Conservation (phyloP, 164 flowering plant species). For the Taxillus chinensis region DNA sequence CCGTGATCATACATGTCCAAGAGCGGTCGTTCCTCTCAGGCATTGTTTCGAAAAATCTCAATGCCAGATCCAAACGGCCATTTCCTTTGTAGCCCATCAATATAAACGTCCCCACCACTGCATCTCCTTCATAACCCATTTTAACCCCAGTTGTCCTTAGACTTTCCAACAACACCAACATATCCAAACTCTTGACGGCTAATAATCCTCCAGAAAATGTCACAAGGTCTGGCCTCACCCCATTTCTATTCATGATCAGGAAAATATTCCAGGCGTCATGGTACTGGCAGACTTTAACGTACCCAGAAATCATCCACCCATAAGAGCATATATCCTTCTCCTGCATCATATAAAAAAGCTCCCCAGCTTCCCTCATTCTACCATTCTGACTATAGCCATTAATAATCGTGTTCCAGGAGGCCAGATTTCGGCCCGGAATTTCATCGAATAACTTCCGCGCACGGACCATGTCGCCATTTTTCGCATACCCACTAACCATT, state of each 20-base stretch:
- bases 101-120: conserved; percentile 34
- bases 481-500: conserved; percentile 30
- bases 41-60: conserved; percentile 26
- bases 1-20: conserved; percentile 33
- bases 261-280: conserved; percentile 24
- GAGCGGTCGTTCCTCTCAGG: conserved; percentile 29
- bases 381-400: conserved; percentile 26
- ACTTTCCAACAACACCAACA: conserved; percentile 13
- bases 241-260: conserved; percentile 15
- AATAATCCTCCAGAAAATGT: conserved; percentile 20
- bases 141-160: conserved; percentile 22
- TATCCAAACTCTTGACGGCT: conserved; percentile 19
- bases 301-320: conserved; percentile 33
- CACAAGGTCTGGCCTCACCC: conserved; percentile 22
- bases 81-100: conserved; percentile 30
- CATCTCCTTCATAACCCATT: conserved; percentile 25
- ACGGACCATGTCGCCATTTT: conserved; percentile 23
- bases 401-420: conserved; percentile 32
- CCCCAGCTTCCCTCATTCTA: conserved; percentile 20
- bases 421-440: conserved; percentile 28
- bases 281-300: conserved; percentile 16
- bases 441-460: conserved; percentile 28
- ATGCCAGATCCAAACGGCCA: conserved; percentile 19
- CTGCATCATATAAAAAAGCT: conserved; percentile 25
- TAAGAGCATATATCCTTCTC: conserved; percentile 24